Evolutionary conservation across 2,329 filamentous ascomycete species (phyloP), one percentile per base, ranked within the genome.

Genomic region (Penicillium corylophilum): DNA sequence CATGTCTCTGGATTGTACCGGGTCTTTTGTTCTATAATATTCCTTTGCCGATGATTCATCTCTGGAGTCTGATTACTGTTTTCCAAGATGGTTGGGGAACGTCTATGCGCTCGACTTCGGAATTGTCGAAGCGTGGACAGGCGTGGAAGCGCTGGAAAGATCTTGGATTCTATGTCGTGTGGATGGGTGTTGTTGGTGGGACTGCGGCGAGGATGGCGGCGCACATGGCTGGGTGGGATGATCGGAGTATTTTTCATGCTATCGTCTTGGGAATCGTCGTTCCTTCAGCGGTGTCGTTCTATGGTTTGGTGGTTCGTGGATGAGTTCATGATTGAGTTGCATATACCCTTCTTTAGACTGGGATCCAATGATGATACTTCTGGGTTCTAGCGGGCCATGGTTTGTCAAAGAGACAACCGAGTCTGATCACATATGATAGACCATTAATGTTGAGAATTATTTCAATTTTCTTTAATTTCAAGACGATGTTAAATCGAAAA

Each of bases 41-140:
- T 0, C 69, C 70, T 5, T 48, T 70, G 7, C 69, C 70, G 0
- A 67, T 65, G 9, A 66, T 72, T n/a, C 65, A 69, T 52, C 55
- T 66, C 12, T 73, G 70, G 70, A 66, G 64, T 24, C 50, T 71
- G 23, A 15, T 70, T 5, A 73, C 70, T 1, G 54, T 68, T 4
- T 56, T 70, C 12, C 62, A 70, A 18, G 65, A 68, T 13, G 64
- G 65, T 0, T 72, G 69, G 71, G 70, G 69, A 2, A 72, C 69
- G 0, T 56, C 63, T 5, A 71, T 71, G 69, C 59, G 70, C 3
- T 65, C 62, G 16, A 62, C 59, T 26, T 54, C 54, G 4, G 68
- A 70, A 47, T 46, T 55, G 41, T 54, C 60, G 16, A 64, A 65
- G 44, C 58, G 56, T 35, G 55, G 55, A 26, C 51, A 58, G 20